Base-by-base conservation (phyloP, 2,329 filamentous ascomycete genomes). In the Endoconidiophora polonica region DNA sequence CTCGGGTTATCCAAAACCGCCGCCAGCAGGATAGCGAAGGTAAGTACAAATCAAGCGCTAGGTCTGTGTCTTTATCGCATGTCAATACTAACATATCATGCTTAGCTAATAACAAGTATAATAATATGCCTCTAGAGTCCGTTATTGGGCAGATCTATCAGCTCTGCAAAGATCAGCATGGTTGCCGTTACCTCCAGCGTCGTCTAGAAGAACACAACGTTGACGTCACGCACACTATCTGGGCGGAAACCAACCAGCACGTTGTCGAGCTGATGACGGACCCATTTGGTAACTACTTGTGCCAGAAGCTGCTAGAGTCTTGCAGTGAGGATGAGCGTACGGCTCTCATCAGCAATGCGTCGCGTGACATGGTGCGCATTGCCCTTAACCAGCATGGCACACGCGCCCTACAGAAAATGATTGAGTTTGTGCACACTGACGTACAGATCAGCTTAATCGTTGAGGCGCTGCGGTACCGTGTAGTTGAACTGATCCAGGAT, bases 261-360 rank as follows among this genome's bases (percentile, higher is more conserved):
- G 88, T 98, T 58, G 81, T 94, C 55, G 91, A 98, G 69, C 73
- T 98, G 56, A 98, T 98, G 91, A 95, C 87, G 54, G 90, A 98
- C 66, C 90, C 91, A 7, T 98, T 98, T 65, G 91, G 91, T 63
- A 98, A 98, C 71, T 98, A 98, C 66, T 79, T 98, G 57, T 96
- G 90, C 72, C 91, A 98, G 72, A 98, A 96, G 74, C 72, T 98
- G 55, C 76, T 98, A 29, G 91, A 98, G 68, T 94, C 82, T 65
- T 90, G 86, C 68, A 93, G 86, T 62, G 85, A 96, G 60, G 86
- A 94, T 48, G 90, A 98, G 70, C 86, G 91, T 57, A 96, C 90
- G 49, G 78, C 81, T 41, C 76, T 98, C 55, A 93, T 98, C 58
- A 80, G 88, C 65, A 94, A 94, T 58, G 87, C 91, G 39, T 79